These are phyloP conservation scores for Phylloporus sp. DNA, from an alignment of 768 basidiomycete species.

Conservation along the genomic window DNA sequence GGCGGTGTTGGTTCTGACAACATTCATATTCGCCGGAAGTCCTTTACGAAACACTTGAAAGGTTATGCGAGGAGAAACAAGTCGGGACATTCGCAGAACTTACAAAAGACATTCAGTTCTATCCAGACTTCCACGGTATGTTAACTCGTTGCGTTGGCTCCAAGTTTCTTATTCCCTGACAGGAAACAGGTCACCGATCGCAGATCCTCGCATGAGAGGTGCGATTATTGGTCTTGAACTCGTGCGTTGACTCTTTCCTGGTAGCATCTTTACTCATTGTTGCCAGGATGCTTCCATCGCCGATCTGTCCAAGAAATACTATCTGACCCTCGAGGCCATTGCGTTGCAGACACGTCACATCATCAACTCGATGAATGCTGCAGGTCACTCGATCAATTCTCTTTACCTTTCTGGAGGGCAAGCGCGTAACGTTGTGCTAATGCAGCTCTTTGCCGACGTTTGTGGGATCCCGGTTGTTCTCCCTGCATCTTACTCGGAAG, in stretches of 20 bases:
- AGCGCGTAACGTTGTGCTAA: constrained; percentile 82
- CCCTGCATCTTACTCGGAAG: constrained; percentile 68
- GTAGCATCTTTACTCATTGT: background rate
- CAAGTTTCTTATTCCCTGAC: constrained; percentile 6
- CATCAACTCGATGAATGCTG: constrained; percentile 82
- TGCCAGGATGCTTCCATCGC: constrained; percentile 61
- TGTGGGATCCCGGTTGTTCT: constrained; percentile 82
- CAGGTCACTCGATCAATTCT: constrained; percentile 76
- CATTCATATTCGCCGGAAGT: constrained; percentile 38
- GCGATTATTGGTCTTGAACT: constrained; percentile 85
- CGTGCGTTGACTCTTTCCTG: constrained; percentile 33
- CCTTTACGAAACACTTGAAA: constrained; percentile 69
- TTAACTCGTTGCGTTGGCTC: background rate
- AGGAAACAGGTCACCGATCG: constrained; percentile 97
- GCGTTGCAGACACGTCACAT: constrained; percentile 94
- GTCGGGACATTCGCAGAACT: constrained; percentile 73
- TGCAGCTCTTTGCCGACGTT: constrained; percentile 85
- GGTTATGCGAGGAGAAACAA: constrained; percentile 50
- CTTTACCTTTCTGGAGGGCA: constrained; percentile 95
- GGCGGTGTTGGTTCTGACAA: background rate
- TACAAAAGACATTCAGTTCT: constrained; percentile 87
- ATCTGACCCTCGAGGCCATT: constrained; percentile 88
- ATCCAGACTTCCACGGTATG: constrained; percentile 90
- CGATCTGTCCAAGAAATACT: constrained; percentile 88
- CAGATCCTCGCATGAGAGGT: constrained; percentile 93